These are phyloP conservation scores for Zoysia japonica DNA, from an alignment of 176 grass and related monocot species.

Conservation along the genomic window DNA sequence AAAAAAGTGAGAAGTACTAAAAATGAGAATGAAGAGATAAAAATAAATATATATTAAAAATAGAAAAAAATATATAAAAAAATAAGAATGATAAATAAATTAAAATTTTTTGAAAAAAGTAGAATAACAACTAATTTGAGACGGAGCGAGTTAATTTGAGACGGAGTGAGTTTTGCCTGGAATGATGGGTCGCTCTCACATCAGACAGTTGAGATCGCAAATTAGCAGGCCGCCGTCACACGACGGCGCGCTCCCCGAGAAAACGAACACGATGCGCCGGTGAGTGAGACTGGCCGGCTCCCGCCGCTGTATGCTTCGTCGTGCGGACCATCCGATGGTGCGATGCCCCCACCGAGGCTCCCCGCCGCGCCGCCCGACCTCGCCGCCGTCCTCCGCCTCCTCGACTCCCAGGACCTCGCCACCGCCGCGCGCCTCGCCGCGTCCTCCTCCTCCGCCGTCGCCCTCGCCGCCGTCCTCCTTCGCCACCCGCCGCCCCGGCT, in stretches of 20 bases:
- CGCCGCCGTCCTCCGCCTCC: slow-evolving; percentile 28
- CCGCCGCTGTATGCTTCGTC: slow-evolving; percentile 6
- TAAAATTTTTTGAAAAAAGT: too few relatives aligned
- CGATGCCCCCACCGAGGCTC: slow-evolving; percentile 34
- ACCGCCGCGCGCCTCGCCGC: slow-evolving; percentile 47
- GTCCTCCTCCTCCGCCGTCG: slow-evolving; percentile 32
- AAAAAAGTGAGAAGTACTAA: too few relatives aligned
- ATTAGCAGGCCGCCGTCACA: neutral
- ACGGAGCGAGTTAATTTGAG: too few relatives aligned
- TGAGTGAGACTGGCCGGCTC: neutral
- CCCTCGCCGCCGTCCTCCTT: slow-evolving; percentile 44
- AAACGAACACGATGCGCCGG: neutral
- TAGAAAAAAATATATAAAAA: too few relatives aligned
- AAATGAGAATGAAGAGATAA: too few relatives aligned
- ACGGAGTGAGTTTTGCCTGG: too few relatives aligned
- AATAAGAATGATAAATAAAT: too few relatives aligned
- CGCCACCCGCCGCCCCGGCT: slow-evolving; percentile 37
- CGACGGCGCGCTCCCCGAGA: neutral
- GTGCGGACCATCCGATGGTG: neutral
- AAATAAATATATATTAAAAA: too few relatives aligned
- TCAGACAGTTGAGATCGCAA: too few relatives aligned
- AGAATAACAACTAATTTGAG: too few relatives aligned
- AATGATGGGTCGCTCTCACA: too few relatives aligned
- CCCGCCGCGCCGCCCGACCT: neutral
- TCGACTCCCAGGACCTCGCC: slow-evolving; percentile 34